Percentiles rank a stretch among this genome's conserved stretches.
Conservation (phyloP, 768 basidiomycete species). For the Panellus pusillus region DNA sequence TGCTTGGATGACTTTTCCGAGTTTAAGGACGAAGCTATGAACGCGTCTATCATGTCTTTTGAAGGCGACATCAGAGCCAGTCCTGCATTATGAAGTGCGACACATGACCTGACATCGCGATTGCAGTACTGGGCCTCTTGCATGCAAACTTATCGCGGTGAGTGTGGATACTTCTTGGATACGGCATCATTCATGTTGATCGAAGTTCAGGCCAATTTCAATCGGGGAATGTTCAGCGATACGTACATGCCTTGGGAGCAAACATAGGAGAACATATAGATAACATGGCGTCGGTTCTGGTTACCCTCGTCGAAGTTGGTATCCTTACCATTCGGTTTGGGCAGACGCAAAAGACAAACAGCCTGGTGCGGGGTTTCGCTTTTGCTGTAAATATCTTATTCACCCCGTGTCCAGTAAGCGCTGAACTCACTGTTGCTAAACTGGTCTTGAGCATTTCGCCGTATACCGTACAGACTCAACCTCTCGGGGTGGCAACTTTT, state of each 20-base stretch:
- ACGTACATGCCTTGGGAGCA: conserved; percentile 70
- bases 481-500: conserved; percentile 79
- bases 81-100: neutral
- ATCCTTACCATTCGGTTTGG: conserved; percentile 77
- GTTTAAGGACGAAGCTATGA: conserved; percentile 71
- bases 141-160: conserved; percentile 62
- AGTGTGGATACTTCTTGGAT: conserved; percentile 3
- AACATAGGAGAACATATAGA: conserved; percentile 78
- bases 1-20: conserved; percentile 80
- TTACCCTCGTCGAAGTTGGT: conserved; percentile 76
- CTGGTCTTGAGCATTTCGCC: neutral
- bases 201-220: conserved; percentile 61
- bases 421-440: too few relatives aligned
- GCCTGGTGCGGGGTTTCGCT: conserved; percentile 36
- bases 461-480: conserved; percentile 40
- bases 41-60: conserved; percentile 64
- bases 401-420: conserved; percentile 6
- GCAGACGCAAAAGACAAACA: conserved; percentile 69
- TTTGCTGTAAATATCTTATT: neutral
- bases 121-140: conserved; percentile 74
- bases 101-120: neutral
- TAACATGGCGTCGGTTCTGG: conserved; percentile 63
- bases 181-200: neutral
- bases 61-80: conserved; percentile 68
- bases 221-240: conserved; percentile 70